Conservation (phyloP, 805 yeast species). For the Naumovozyma dairenensis region DNA sequence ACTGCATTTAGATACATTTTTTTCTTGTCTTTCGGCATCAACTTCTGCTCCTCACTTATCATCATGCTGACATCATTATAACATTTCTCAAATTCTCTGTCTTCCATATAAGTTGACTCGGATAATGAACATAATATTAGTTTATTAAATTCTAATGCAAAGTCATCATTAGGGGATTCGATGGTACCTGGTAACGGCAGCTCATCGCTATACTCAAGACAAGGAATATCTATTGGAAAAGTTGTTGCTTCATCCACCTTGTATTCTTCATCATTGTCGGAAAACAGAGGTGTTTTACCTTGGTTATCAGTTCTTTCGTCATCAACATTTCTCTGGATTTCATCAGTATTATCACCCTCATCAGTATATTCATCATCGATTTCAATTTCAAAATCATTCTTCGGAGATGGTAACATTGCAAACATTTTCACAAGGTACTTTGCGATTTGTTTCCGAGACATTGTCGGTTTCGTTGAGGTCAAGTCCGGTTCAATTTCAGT, state of each 20-base stretch:
- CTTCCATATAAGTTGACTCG: not conserved
- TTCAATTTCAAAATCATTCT: slow-evolving; percentile 38
- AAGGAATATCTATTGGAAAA: not conserved
- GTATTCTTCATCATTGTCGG: not conserved
- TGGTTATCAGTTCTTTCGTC: slow-evolving; percentile 13
- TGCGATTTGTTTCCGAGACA: not conserved
- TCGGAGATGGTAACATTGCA: slow-evolving; percentile 32
- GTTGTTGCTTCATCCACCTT: not conserved
- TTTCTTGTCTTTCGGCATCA: slow-evolving; percentile 1
- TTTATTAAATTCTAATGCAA: slow-evolving; percentile 18
- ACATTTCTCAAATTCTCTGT: not conserved
- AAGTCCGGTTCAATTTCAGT: too few relatives aligned
- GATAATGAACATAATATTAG: slow-evolving; percentile 5
- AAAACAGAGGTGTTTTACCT: not conserved
- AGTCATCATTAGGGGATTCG: slow-evolving; percentile 8
- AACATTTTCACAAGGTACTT: slow-evolving; percentile 17
- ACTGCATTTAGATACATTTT: not conserved
- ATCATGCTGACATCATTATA: too few relatives aligned
- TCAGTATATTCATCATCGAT: slow-evolving; percentile 29
- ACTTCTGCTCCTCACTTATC: slow-evolving; percentile 2
- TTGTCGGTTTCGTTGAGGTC: not conserved
- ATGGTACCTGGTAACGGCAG: slow-evolving; percentile 14
- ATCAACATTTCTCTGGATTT: not conserved
- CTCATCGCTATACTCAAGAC: not conserved
- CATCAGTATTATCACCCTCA: slow-evolving; percentile 7